Percentiles rank a stretch among this genome's conserved stretches.
These are phyloP conservation scores for Dalbergia cultrata DNA, from an alignment of 306 rosid genomes.

Conservation along the genomic window DNA sequence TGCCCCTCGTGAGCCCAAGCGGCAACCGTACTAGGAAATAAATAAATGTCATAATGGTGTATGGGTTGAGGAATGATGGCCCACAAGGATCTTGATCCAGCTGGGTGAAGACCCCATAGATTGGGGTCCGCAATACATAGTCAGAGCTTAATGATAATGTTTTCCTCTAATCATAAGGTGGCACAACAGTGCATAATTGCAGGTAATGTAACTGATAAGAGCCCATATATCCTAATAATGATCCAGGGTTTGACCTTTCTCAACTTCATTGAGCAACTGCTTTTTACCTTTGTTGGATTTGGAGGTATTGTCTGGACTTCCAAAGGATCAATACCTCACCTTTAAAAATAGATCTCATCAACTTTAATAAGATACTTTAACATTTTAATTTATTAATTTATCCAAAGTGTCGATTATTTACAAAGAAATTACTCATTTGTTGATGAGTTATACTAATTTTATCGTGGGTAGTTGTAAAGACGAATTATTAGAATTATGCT, in stretches of 20 bases:
- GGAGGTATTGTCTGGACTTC: too few species aligned
- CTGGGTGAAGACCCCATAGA: slow-evolving; percentile 47
- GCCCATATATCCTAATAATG: slow-evolving; percentile 37
- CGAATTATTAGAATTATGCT: too few species aligned
- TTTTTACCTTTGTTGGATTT: neutral
- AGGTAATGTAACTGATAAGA: slow-evolving; percentile 35
- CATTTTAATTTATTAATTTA: too few species aligned
- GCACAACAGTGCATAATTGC: slow-evolving; percentile 47
- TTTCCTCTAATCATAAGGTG: slow-evolving; percentile 57
- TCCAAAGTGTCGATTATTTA: too few species aligned
- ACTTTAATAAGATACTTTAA: too few species aligned
- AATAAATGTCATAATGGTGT: slow-evolving; percentile 3
- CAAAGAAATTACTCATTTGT: too few species aligned
- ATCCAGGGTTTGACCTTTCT: slow-evolving; percentile 51
- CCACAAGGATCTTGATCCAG: slow-evolving; percentile 69
- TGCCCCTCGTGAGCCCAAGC: neutral
- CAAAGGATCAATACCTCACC: too few species aligned
- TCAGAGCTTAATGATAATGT: slow-evolving; percentile 59
- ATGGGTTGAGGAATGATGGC: slow-evolving; percentile 46
- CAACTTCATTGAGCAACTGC: neutral
- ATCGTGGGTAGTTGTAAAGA: too few species aligned
- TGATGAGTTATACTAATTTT: too few species aligned
- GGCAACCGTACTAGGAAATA: neutral
- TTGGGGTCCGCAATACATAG: slow-evolving; percentile 45
- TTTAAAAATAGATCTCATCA: too few species aligned